Conservation (phyloP, 257 asterid genomes). For the Solanum gandarillasii region DNA sequence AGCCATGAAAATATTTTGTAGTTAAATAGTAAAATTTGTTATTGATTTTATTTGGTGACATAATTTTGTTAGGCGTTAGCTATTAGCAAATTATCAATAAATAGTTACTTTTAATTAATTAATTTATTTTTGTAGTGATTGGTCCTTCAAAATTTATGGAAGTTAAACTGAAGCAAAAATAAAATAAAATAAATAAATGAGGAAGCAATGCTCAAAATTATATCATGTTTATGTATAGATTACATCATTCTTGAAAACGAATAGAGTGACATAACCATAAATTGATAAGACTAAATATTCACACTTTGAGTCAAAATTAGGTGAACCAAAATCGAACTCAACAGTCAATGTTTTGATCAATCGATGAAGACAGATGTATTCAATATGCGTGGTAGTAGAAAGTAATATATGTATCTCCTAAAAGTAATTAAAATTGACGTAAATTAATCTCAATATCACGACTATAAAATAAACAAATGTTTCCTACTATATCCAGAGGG, state of each 20-base stretch:
- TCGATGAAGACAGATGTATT: not conserved
- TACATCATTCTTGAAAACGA: not conserved
- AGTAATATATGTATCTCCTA: not conserved
- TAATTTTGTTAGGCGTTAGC: no score
- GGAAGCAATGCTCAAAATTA: not conserved
- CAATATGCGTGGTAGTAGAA: not conserved
- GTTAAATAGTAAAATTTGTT: no score
- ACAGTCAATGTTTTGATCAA: not conserved
- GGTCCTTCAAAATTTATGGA: not conserved
- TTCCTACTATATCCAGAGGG: not conserved
- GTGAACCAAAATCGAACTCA: not conserved
- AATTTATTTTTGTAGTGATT: not conserved
- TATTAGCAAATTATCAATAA: not conserved
- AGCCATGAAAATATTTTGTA: no score
- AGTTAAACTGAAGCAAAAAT: not conserved
- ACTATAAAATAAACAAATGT: not conserved
- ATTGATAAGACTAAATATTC: not conserved
- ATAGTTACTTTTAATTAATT: no score
- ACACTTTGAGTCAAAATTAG: not conserved
- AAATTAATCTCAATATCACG: rapidly evolving
- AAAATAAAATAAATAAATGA: not conserved
- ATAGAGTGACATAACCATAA: not conserved
- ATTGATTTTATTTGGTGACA: no score
- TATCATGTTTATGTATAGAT: not conserved
- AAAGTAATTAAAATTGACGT: not conserved